These are phyloP conservation scores for Dichotomocladium elegans DNA, from an alignment of 371 early-diverging fungal genomes.

Conservation along the genomic window DNA sequence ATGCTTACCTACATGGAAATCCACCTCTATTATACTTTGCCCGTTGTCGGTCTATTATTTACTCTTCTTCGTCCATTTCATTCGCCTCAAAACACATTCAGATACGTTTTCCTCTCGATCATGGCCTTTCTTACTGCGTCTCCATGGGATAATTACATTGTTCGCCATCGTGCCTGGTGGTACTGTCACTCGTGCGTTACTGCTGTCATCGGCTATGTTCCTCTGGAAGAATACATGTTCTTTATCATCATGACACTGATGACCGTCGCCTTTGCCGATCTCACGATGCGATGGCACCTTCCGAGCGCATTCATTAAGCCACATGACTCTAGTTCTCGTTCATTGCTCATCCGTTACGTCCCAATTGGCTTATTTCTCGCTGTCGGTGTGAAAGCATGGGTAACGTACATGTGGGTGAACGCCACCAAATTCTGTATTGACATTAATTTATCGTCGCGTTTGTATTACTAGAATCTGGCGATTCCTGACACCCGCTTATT, in stretches of 20 bases:
- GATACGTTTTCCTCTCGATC: constrained; percentile 34
- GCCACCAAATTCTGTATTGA: not conserved
- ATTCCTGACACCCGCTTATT: constrained; percentile 43
- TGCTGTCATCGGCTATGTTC: constrained; percentile 57
- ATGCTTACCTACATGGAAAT: constrained; percentile 58
- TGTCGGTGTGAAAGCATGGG: constrained; percentile 37
- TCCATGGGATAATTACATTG: constrained; percentile 63
- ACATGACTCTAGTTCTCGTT: constrained; percentile 16
- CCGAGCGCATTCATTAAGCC: constrained; percentile 31
- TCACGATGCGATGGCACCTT: constrained; percentile 44
- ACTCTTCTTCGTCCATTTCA: constrained; percentile 39
- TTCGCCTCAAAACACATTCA: constrained; percentile 28
- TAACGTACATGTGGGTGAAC: constrained; percentile 8
- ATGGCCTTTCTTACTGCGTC: constrained; percentile 56
- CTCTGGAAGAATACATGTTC: constrained; percentile 63
- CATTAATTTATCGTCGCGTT: not conserved
- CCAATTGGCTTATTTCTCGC: constrained; percentile 29
- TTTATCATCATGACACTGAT: constrained; percentile 60
- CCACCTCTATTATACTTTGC: constrained; percentile 56
- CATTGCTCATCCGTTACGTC: constrained; percentile 24
- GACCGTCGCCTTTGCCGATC: constrained; percentile 39
- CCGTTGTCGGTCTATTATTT: constrained; percentile 35
- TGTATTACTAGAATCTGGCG: constrained; percentile 18
- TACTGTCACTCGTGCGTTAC: constrained; percentile 50
- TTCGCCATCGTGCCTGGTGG: constrained; percentile 50